These are phyloP conservation scores for Juglanconis sp. DNA, from an alignment of 2,329 filamentous ascomycete genomes.

Conservation along the genomic window DNA sequence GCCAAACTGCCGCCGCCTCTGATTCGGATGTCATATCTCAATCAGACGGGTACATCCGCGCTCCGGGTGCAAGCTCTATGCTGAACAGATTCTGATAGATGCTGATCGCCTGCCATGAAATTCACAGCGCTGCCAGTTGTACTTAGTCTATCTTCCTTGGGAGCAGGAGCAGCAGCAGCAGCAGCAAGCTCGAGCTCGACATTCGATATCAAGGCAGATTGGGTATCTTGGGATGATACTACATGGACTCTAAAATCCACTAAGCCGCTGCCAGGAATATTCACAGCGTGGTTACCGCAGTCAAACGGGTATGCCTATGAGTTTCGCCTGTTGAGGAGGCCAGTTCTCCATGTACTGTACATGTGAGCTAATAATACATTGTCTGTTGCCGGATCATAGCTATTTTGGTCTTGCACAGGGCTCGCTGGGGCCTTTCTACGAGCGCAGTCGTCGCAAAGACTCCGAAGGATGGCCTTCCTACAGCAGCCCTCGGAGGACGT, in stretches of 20 bases:
- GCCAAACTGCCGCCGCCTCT: not conserved
- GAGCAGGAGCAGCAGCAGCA: not conserved
- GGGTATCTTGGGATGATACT: constrained; percentile 15
- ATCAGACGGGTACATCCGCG: not conserved
- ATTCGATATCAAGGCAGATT: constrained; percentile 15
- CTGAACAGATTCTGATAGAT: not conserved
- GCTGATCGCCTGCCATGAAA: not conserved
- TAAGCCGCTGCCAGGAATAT: constrained; percentile 14
- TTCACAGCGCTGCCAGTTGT: not conserved
- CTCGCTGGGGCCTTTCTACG: constrained; percentile 14
- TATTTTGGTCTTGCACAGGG: constrained; percentile 17
- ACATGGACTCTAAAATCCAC: constrained; percentile 16
- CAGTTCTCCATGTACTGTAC: not conserved
- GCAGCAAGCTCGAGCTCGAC: constrained; percentile 6
- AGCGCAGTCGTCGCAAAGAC: constrained; percentile 14
- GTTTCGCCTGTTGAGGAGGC: not conserved
- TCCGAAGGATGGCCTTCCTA: constrained; percentile 15
- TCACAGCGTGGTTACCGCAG: constrained; percentile 15
- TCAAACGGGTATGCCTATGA: constrained; percentile 12
- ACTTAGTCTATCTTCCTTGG: not conserved
- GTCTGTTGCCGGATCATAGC: not conserved
- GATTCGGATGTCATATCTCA: not conserved
- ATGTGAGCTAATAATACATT: not conserved
- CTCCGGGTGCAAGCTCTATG: not conserved
- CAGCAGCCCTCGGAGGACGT: constrained; percentile 14